Evolutionary conservation across 305 asterid species (phyloP).

Genomic region (Fraxinus floribunda): DNA sequence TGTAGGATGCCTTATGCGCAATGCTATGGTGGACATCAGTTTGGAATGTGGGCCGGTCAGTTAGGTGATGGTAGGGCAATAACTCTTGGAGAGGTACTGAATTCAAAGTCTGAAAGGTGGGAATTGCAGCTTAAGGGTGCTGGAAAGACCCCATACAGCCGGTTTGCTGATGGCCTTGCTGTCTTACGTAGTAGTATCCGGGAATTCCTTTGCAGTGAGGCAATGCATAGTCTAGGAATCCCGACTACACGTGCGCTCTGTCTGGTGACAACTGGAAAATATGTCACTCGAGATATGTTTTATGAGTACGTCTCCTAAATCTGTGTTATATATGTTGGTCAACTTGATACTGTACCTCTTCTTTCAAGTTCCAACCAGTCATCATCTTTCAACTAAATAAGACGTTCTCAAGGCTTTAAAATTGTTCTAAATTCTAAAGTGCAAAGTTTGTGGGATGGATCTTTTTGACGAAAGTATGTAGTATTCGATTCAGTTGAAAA

Average conservation of each 20-base stretch:
- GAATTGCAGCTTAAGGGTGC: conserved; percentile 98
- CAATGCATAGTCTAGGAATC: conserved; percentile 89
- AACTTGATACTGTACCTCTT: background rate
- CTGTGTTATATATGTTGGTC: background rate
- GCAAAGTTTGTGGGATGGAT: conserved; percentile 4
- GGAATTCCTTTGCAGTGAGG: conserved; percentile 97
- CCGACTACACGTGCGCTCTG: conserved; percentile 96
- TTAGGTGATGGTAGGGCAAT: conserved; percentile 98
- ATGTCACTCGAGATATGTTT: conserved; percentile 90
- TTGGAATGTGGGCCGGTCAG: conserved; percentile 99
- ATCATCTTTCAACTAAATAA: conserved; percentile 9
- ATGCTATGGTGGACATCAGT: conserved; percentile 98
- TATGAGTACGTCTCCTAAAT: conserved; percentile 66
- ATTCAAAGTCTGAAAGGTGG: conserved; percentile 77
- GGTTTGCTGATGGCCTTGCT: conserved; percentile 99
- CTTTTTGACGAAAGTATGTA: background rate
- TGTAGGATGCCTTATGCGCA: conserved; percentile 80
- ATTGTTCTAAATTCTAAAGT: background rate
- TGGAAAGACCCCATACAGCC: conserved; percentile 96
- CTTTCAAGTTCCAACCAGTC: background rate
- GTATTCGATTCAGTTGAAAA: background rate
- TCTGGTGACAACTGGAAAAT: conserved; percentile 82
- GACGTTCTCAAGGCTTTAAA: background rate
- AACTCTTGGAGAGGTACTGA: conserved; percentile 83
- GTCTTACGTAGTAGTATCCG: conserved; percentile 93